Conservation (phyloP, 1,284 basidiomycete species). For the Amylostereum areolatum region DNA sequence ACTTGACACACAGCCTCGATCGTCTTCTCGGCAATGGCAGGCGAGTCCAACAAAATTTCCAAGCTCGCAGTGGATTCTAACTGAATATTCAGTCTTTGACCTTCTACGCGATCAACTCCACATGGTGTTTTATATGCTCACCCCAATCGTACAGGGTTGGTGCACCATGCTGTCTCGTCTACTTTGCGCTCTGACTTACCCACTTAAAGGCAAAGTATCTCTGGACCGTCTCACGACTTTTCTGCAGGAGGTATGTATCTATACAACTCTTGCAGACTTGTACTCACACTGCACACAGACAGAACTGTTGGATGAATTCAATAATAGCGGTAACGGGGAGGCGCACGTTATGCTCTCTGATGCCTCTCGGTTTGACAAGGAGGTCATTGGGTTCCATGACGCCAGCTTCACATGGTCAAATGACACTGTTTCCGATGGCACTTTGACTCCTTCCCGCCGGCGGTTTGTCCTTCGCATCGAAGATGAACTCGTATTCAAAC, state of each 20-base stretch:
- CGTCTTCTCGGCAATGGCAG: conserved; percentile 34
- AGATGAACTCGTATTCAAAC: conserved; percentile 50
- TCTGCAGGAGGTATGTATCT: conserved; percentile 29
- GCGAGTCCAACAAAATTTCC: conserved; percentile 3
- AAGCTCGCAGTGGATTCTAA: background rate
- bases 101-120: conserved; percentile 27
- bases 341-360: conserved; percentile 10
- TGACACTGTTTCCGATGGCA: conserved; percentile 14
- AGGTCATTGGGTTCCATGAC: conserved; percentile 33
- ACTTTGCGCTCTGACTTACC: conserved; percentile 14
- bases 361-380: conserved; percentile 15
- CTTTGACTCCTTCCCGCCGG: conserved; percentile 22
- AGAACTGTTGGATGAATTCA: conserved; percentile 43
- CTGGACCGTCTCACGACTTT: conserved; percentile 42
- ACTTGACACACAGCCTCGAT: conserved; percentile 22
- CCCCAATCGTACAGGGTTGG: conserved; percentile 26
- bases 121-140: conserved; percentile 24
- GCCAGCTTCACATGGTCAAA: conserved; percentile 37
- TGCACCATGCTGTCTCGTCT: conserved; percentile 18
- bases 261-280: conserved; percentile 6
- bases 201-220: conserved; percentile 38
- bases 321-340: conserved; percentile 21
- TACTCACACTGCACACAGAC: conserved; percentile 24
- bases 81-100: conserved; percentile 26
- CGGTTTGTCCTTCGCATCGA: conserved; percentile 46